Conservation (phyloP, 192 early-diverging fungal genomes). For the Piromyces finnis region DNA sequence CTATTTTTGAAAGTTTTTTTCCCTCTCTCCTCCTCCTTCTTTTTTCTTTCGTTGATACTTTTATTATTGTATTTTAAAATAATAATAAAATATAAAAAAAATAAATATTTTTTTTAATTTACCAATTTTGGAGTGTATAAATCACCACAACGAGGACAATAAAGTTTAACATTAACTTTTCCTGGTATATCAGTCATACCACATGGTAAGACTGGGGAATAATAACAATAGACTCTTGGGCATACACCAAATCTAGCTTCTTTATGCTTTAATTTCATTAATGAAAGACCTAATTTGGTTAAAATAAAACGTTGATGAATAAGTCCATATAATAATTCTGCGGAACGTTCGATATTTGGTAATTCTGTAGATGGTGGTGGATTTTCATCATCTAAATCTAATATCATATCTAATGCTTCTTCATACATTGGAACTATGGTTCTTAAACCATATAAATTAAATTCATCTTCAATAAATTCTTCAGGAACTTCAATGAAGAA, state of each 20-base stretch:
- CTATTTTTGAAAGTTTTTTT: too few relatives aligned
- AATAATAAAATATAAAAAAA: too few relatives aligned
- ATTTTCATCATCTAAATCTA: constrained; percentile 57
- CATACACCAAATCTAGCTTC: constrained; percentile 58
- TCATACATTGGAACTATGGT: constrained; percentile 65
- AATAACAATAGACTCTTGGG: constrained; percentile 49
- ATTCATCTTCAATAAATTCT: constrained; percentile 84
- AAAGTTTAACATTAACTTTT: constrained; percentile 50
- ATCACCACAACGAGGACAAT: constrained; percentile 64
- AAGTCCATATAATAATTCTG: constrained; percentile 80
- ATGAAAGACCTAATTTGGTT: constrained; percentile 65
- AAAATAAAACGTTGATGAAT: constrained; percentile 87
- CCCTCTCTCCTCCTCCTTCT: too few relatives aligned
- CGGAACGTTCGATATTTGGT: constrained; percentile 60
- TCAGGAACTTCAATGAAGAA: constrained; percentile 61
- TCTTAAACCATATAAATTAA: constrained; percentile 88
- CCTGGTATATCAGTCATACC: constrained; percentile 50
- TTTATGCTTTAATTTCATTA: constrained; percentile 60
- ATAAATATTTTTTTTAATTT: too few relatives aligned
- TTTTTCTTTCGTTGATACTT: too few relatives aligned
- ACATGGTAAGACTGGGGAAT: constrained; percentile 42
- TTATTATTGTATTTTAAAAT: too few relatives aligned
- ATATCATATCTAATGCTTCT: constrained; percentile 86
- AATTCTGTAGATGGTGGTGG: constrained; percentile 23
- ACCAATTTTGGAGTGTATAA: constrained; percentile 38